These are phyloP conservation scores for Trichoderma gamsii DNA, from an alignment of 495 filamentous ascomycete species.

Conservation along the genomic window DNA sequence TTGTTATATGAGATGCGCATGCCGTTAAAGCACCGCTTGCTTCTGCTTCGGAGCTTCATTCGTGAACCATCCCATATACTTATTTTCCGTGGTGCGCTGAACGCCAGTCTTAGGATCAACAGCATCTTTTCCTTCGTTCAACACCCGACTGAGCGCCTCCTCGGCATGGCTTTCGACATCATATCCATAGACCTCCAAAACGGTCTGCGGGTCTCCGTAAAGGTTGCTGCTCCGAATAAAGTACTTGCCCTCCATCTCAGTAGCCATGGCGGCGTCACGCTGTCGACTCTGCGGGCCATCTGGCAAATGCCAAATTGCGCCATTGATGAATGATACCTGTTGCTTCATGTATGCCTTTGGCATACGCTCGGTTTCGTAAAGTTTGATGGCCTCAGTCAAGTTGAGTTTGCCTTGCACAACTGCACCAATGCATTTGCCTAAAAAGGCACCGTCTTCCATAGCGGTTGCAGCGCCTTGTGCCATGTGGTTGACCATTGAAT, in stretches of 20 bases:
- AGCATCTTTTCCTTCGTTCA: background rate
- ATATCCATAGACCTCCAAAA: background rate
- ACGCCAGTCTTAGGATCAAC: background rate
- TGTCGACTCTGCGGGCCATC: background rate
- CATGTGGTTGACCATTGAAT: background rate
- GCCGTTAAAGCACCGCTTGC: background rate
- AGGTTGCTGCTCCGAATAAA: background rate
- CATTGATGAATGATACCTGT: background rate
- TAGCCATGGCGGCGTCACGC: background rate
- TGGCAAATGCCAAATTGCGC: background rate
- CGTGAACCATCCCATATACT: background rate
- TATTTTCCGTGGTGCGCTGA: background rate
- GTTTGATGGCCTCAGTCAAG: background rate
- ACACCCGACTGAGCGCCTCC: background rate
- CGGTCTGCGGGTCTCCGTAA: background rate
- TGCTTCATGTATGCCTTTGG: background rate
- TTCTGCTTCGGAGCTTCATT: background rate
- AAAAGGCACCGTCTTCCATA: background rate
- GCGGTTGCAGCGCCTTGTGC: background rate
- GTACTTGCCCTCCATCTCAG: background rate
- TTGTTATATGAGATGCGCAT: background rate
- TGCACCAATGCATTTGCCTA: background rate
- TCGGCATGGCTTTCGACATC: background rate
- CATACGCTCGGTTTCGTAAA: background rate
- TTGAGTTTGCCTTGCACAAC: background rate